phyloP scores from a whole-genome alignment of 2,329 filamentous ascomycete species.

The Epichloe aotearoae region DNA sequence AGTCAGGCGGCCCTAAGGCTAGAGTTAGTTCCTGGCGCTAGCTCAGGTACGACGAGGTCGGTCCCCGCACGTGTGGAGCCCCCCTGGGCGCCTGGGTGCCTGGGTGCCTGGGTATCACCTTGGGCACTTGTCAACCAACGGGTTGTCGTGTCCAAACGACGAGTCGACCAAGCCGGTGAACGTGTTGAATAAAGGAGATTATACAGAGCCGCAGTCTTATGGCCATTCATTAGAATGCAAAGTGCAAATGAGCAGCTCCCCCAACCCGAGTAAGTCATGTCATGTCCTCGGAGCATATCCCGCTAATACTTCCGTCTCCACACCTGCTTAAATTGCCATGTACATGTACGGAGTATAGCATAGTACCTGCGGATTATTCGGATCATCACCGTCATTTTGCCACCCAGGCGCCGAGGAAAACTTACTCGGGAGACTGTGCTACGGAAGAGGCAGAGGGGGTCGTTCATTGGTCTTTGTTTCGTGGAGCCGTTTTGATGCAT shows the following conservation, averaged over 20 bases:
- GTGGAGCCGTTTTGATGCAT: neutral
- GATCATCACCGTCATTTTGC: neutral
- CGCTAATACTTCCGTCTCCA: too few species aligned
- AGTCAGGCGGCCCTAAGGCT: neutral
- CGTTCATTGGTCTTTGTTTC: neutral
- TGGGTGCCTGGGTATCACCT: neutral
- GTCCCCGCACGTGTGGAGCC: neutral
- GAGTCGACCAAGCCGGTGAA: too few species aligned
- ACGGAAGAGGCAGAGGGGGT: too few species aligned
- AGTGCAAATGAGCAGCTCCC: too few species aligned
- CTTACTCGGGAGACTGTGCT: neutral
- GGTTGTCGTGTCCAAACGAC: too few species aligned
- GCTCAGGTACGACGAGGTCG: neutral
- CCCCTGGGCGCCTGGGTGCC: neutral
- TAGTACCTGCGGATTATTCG: neutral
- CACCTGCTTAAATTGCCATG: neutral
- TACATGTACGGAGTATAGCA: too few species aligned
- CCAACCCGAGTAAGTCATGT: too few species aligned
- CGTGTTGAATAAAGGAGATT: too few species aligned
- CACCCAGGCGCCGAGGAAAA: too few species aligned
- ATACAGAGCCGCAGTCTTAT: too few species aligned
- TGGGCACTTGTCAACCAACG: neutral
- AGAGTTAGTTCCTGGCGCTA: constrained; percentile 3
- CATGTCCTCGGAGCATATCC: too few species aligned
- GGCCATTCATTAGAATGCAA: too few species aligned